Base-by-base conservation (phyloP, 306 rosid species). In the Cucumis cinereus region DNA sequence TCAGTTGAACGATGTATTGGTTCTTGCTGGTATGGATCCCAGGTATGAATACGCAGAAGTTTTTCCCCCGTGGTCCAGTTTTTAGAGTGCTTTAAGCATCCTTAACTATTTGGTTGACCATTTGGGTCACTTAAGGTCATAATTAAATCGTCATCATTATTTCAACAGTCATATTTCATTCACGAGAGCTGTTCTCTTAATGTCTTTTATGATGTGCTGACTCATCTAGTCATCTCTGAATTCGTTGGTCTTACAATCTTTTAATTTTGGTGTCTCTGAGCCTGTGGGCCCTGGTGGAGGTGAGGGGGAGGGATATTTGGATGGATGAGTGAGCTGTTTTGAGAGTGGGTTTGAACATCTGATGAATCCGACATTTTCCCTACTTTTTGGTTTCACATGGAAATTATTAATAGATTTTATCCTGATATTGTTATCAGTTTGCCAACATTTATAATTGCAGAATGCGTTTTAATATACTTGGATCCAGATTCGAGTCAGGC, bases 381-480 rank as follows among this genome's bases (percentile, higher is more conserved):
- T 62, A 62, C 73, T 28, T 26, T 45, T 60, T 76, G 78, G 58
- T 49, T 43, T 77, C 49, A 28, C 43, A 59, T 33, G 68, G 81
- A 63, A 61, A 17, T 69, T 82, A 82, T 77, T 62, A 73, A 55
- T 79, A 81, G 87, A 43, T 84, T 78, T 78, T 77, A 63, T 86
- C 88, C 96, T 92, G 85, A 87, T 89, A 75, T 86, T 88, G 75
- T 81, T 88, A 88, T 87, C 97, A 94, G 99, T 81, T 90, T 92
- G 96, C 99, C 99, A n/a, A 92, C 99, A 81, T 92, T 94, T 83
- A 88, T 94, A 90, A 90, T 94, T 85, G 96, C 99, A 92, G 99
- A 94, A 82, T 92, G 97, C 85, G 99, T 94, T 87, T 88, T 94
- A 87, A 92, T 94, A 83, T 94, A 94, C 87, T 61, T 94, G 88